These are phyloP conservation scores for Microbotryum silenes-acaulis DNA, from an alignment of 1,284 basidiomycete genomes.

Conservation along the genomic window DNA sequence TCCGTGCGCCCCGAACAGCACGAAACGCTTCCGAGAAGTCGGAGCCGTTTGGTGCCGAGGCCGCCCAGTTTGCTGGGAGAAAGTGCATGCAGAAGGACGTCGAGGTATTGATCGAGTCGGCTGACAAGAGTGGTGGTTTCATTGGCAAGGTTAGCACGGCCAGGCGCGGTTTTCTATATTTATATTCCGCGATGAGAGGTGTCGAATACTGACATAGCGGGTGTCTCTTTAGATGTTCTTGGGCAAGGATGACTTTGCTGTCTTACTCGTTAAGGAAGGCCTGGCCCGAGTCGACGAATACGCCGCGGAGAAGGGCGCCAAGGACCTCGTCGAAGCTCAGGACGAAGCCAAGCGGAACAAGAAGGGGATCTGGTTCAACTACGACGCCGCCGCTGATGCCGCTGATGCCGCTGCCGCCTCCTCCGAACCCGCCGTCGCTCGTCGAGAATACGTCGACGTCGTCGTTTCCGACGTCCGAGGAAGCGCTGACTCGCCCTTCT, in stretches of 20 bases:
- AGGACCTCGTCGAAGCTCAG: constrained; percentile 77
- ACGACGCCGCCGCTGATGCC: constrained; percentile 49
- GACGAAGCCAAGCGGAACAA: constrained; percentile 48
- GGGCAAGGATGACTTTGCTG: constrained; percentile 73
- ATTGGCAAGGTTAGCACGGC: constrained; percentile 53
- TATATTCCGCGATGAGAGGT: constrained; percentile 52
- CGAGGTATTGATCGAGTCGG: constrained; percentile 79
- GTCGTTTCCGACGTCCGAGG: constrained; percentile 79
- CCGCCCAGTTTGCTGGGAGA: constrained; percentile 68
- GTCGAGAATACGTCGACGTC: constrained; percentile 76
- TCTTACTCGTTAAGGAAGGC: constrained; percentile 75
- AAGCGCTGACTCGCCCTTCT: constrained; percentile 57
- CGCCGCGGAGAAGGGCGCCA: constrained; percentile 75
- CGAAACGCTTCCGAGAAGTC: constrained; percentile 69
- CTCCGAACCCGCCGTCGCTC: constrained; percentile 37
- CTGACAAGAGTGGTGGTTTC: constrained; percentile 93
- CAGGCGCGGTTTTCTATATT: constrained; percentile 44
- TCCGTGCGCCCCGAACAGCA: constrained; percentile 43
- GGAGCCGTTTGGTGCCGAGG: constrained; percentile 81
- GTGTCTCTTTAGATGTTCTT: constrained; percentile 23
- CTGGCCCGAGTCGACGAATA: constrained; percentile 70
- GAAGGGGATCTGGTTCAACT: constrained; percentile 73
- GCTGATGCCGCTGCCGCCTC: constrained; percentile 49
- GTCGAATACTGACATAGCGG: not conserved
- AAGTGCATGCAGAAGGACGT: constrained; percentile 89